Base-by-base conservation (phyloP, 176 grass and related monocot species). In the Oryza nivara region DNA sequence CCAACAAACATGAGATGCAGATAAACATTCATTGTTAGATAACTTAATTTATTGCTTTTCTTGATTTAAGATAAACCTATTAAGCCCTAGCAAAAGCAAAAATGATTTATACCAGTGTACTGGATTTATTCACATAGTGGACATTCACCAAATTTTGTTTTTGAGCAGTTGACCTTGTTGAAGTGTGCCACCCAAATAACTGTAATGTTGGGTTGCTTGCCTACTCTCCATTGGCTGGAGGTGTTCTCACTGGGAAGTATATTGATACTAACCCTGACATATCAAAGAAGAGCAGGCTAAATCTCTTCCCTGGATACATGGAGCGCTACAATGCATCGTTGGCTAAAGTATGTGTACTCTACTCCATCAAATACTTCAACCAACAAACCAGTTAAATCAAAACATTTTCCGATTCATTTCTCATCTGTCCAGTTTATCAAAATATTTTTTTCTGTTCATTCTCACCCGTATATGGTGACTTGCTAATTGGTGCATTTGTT, bases 261-360 rank as follows among this genome's bases (percentile, higher is more conserved):
- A 68, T 98, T 72, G 86, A 95, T 68, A 64, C 25, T 68, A 88
- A 85, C 65, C 45, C 70, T 77, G 28, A 77, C 40, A 51, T 56
- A 25, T 35, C 87, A 43, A 89, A 92, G 83, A 86, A 34, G 43
- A 86, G 91, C 47, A 90, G 92, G 91, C 87, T 98, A 23, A 98
- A 83, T 81, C 67, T 95, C 47, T 98, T 98, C 88, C 95, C 95
- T 68, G 91, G 91, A 61, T 98, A 95, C 72, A 98, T 98, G 95
- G 87, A 90, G 56, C 91, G 89, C 36, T 98, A 93, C 83, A 98
- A 98, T 19, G 67, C 32, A 9, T 94, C 87, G 30, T 54, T 98
- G 63, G 92, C 95, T 46, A 92, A 92, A 87, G 95, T 97, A 95
- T 67, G 74, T 41, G 40, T 41, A 8, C 40, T 41, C 40, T 41